Percentiles rank a stretch among this genome's conserved stretches.
phyloP scores from a whole-genome alignment of 2,329 filamentous ascomycete genomes.

The Cercospora sojina region DNA sequence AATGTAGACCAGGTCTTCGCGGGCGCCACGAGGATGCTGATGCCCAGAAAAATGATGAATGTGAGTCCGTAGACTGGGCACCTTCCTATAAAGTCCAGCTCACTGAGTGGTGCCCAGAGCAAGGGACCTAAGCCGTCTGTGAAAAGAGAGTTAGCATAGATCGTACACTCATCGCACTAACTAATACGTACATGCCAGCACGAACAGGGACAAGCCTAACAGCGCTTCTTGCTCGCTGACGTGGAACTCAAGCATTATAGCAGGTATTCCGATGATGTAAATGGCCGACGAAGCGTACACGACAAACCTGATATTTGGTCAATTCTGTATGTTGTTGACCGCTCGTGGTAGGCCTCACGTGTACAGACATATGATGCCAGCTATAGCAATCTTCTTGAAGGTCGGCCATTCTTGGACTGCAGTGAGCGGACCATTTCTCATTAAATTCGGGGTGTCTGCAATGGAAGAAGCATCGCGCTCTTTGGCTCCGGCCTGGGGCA shows the following conservation, averaged over 20 bases:
- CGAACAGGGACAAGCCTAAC: constrained; percentile 4
- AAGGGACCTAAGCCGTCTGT: constrained; percentile 17
- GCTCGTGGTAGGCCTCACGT: not conserved
- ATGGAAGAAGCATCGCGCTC: too few species aligned
- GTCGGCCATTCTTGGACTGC: too few species aligned
- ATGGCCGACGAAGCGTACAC: constrained; percentile 3
- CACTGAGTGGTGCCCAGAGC: constrained; percentile 17
- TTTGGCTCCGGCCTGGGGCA: too few species aligned
- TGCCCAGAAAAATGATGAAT: constrained; percentile 8
- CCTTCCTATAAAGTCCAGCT: constrained; percentile 19
- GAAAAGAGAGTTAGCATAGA: not conserved
- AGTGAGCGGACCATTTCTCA: too few species aligned
- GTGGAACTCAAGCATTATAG: constrained; percentile 5
- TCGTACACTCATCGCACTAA: too few species aligned
- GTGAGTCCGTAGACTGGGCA: constrained; percentile 15
- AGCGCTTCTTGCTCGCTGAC: constrained; percentile 8
- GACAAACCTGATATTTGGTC: not conserved
- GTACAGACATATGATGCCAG: not conserved
- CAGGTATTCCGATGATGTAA: not conserved
- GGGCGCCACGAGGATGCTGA: constrained; percentile 12
- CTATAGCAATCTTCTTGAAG: not conserved
- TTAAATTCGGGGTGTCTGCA: too few species aligned
- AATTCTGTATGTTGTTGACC: not conserved
- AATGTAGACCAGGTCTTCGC: constrained; percentile 33
- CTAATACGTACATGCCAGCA: not conserved